A percentile compares a stretch with the other conserved stretches of the same genome.
Evolutionary conservation across 2,329 filamentous ascomycete genomes (phyloP).

Genomic region (Penicillium sp.): DNA sequence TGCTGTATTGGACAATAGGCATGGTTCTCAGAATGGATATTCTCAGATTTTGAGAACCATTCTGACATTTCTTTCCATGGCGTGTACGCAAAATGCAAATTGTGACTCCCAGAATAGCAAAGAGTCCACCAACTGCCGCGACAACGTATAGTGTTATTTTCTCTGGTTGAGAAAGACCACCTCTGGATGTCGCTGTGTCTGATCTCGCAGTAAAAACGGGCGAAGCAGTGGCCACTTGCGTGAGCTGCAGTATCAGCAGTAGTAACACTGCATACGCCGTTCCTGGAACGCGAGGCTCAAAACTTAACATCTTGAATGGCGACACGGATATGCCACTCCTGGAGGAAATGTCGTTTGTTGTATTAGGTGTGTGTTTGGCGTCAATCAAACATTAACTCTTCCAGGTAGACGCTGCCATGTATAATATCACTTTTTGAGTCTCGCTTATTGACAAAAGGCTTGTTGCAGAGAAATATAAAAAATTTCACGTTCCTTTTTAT

Average conservation of each 20-base stretch:
- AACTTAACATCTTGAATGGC: not conserved
- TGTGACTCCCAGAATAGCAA: slow-evolving; percentile 1
- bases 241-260: not conserved
- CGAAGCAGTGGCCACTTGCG: not conserved
- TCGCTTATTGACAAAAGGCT: not conserved
- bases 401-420: not conserved
- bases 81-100: slow-evolving; percentile 8
- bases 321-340: not conserved
- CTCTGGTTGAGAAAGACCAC: slow-evolving; percentile 6
- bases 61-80: not conserved
- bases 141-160: slow-evolving; percentile 13
- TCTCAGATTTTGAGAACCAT: not conserved
- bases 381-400: not conserved
- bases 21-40: slow-evolving; percentile 5
- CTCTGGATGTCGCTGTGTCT: not conserved
- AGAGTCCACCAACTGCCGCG: not conserved
- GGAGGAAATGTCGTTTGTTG: not conserved
- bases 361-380: not conserved
- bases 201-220: not conserved
- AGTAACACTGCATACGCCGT: not conserved
- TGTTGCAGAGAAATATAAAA: not conserved
- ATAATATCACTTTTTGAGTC: not conserved
- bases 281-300: not conserved
- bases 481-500: slow-evolving; percentile 8
- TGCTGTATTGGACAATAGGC: slow-evolving; percentile 9